Base-by-base conservation (phyloP, 257 asterid genomes). In the Fraxinus cuspidata region DNA sequence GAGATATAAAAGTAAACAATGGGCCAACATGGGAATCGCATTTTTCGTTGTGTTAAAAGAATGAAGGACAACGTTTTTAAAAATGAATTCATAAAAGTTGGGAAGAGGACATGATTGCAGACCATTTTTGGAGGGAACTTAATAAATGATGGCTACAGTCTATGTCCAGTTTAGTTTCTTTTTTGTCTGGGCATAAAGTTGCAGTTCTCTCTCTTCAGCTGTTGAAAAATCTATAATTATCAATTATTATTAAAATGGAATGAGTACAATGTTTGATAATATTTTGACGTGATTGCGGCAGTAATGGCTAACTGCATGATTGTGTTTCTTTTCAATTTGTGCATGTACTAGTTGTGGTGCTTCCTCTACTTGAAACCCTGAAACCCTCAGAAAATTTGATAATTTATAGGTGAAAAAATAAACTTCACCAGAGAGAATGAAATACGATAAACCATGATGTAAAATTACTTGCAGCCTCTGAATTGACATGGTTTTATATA, bases 401-500 rank as follows among this genome's bases (percentile, higher is more conserved):
- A 72, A 71, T 42, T 44, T 65, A 58, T 21, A 19, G 49, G 10
- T 3, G 35, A 10, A 12, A 38, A 66, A 27, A 2, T 18, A 18
- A 32, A 10, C 49, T 10, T 42, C 16, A 56, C 65, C 13, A 28
- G 16, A 38, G 13, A 64, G 47, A 66, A 10, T 21, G 25, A 49
- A 7, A 53, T 67, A 32, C 11, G 8, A 69, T 73, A 27, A 44
- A 13, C 38, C 9, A 71, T 44, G 21, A 25, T 25, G 11, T 42
- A 25, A 1, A 37, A 53, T 63, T 42, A 44, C 47, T 21, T 76
- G 68, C 27, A 13, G 28, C 37, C 35, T 10, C 31, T 70, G 19
- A 71, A 70, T 80, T 84, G 60, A 81, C 75, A 58, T 64, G 66
- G 51, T 35, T 2, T 4, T 81, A 42, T 42, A 42, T 75, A 42